Base-by-base conservation (phyloP, 768 basidiomycete genomes). In the Rhodotorula sphaerocarpa region DNA sequence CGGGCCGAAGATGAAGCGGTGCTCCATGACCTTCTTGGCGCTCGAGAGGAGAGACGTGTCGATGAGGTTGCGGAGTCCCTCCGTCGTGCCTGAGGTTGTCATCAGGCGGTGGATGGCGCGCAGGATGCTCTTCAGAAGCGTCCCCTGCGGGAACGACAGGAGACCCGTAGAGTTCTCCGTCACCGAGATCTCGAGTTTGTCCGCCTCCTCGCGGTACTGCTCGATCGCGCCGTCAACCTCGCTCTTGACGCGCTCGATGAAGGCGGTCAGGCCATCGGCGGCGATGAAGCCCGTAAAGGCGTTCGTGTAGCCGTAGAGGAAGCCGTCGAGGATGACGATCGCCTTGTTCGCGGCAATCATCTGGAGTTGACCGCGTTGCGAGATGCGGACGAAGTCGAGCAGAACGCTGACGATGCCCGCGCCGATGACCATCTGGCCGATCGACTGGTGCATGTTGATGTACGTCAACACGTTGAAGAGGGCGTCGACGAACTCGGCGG, bases 51-150 rank as follows among this genome's bases (percentile, higher is more conserved):
- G 78, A 3, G 88, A 84, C 53, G 86, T 86, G 75, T 99, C 95
- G 59, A 96, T 90, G 42, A 99, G 79, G 36, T 90, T 92, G 21
- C 95, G 84, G 18, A 99, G 80, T 3, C 92, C 91, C 74, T 99
- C 95, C 7, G 90, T 85, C 6, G 88, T 87, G 14, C 93, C 93
- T 1, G 90, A 86, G 0, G 87, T 86, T 72, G 92, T 88, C 92
- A 99, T 95, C 84, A 97, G 90, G 33, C 95, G 84, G 70, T 95
- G 90, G 77, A 93, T 84, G 1, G 91, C 90, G 33, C 95, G 85
- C 36, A 99, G 75, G 15, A 90, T 82, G 66, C 90, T 86, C 75
- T 93, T 95, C 69, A 97, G 78, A n/a, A 90, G 83, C 43, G 85
- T 84, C 30, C 84, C 84, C 7, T 85, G 83, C 50, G 83, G 79